Evolutionary conservation across 148 eudicot genomes (phyloP).

Genomic region (Cornus suecica): DNA sequence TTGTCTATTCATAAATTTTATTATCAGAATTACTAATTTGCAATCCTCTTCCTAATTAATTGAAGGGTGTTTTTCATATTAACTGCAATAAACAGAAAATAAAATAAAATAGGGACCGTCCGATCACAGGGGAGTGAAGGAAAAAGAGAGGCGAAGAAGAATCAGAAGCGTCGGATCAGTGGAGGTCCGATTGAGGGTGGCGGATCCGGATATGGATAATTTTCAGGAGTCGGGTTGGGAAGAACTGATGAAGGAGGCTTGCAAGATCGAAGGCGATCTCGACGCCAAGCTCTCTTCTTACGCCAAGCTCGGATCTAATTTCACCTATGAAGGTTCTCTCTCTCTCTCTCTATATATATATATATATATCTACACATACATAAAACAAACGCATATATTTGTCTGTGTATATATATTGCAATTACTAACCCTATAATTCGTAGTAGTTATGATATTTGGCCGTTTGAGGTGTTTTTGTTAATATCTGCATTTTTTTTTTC

Average conservation of each 20-base stretch:
- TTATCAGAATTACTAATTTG: too few species aligned
- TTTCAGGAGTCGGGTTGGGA: constrained; percentile 97
- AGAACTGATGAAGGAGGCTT: constrained; percentile 86
- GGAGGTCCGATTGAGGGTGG: constrained; percentile 19
- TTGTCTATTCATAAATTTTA: too few species aligned
- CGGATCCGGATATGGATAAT: constrained; percentile 46
- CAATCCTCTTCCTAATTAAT: too few species aligned
- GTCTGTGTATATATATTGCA: not conserved
- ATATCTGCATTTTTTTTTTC: not conserved
- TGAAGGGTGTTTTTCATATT: too few species aligned
- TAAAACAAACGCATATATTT: too few species aligned
- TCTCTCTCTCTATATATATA: not conserved
- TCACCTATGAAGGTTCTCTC: constrained; percentile 51
- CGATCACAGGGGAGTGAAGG: not conserved
- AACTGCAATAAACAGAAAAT: not conserved
- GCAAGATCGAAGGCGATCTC: constrained; percentile 90
- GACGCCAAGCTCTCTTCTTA: constrained; percentile 92
- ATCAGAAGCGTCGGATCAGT: not conserved
- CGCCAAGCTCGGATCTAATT: constrained; percentile 78
- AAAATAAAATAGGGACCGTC: not conserved
- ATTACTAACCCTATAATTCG: not conserved
- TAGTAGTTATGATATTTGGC: not conserved
- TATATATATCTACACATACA: not conserved
- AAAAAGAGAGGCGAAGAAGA: not conserved
- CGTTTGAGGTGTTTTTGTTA: not conserved